Percentiles rank a stretch among this genome's conserved stretches.
Conservation (phyloP, 2,329 filamentous ascomycete genomes). For the Exophiala mesophila region DNA sequence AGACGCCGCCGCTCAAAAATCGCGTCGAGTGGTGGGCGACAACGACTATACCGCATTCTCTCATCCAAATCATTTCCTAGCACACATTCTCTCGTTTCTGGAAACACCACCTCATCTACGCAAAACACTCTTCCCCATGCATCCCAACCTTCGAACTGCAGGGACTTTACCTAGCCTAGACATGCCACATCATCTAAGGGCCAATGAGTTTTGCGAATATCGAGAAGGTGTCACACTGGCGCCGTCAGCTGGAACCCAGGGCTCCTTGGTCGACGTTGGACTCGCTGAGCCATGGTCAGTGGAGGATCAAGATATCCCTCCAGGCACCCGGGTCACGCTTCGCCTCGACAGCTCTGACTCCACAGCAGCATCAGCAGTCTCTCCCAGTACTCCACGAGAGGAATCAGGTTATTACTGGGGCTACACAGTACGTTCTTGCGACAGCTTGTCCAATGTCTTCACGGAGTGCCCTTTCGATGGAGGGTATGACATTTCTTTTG, state of each 20-base stretch:
- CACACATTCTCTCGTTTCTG: constrained; percentile 73
- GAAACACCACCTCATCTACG: constrained; percentile 81
- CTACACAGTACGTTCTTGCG: constrained; percentile 63
- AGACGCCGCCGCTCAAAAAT: constrained; percentile 29
- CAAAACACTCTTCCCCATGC: constrained; percentile 68
- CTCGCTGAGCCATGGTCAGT: constrained; percentile 49
- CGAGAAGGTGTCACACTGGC: constrained; percentile 68
- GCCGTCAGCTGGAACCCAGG: constrained; percentile 47
- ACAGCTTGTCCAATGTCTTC: constrained; percentile 66
- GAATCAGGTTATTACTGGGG: constrained; percentile 85
- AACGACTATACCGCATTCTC: constrained; percentile 59
- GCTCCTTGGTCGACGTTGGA: constrained; percentile 50
- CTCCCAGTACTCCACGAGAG: constrained; percentile 64
- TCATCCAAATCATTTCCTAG: constrained; percentile 74
- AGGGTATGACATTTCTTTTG: constrained; percentile 78
- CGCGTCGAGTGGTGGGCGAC: constrained; percentile 34
- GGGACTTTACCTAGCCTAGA: constrained; percentile 72
- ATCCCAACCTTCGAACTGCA: constrained; percentile 69
- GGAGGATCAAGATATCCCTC: constrained; percentile 54
- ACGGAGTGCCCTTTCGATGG: constrained; percentile 69
- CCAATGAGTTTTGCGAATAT: constrained; percentile 72
- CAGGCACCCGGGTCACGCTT: constrained; percentile 69
- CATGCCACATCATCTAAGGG: constrained; percentile 76
- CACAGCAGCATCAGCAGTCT: constrained; percentile 55
- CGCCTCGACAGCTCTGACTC: constrained; percentile 38